phyloP scores from a whole-genome alignment of 495 filamentous ascomycete genomes.

The Copromyces sp. region DNA sequence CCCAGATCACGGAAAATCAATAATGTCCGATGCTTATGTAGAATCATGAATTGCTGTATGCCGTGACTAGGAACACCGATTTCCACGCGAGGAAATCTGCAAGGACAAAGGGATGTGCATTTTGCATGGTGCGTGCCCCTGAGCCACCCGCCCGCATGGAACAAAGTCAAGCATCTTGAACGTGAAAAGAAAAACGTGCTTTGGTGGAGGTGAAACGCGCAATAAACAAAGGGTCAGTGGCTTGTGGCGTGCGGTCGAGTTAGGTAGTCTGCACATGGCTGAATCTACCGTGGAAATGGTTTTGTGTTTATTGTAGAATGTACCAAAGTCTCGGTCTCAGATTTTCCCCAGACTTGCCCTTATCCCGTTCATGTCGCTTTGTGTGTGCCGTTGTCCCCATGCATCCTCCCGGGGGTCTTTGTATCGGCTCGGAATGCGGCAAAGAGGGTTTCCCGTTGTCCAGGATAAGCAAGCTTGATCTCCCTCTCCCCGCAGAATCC shows the following conservation, averaged over 20 bases:
- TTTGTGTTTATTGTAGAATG: not conserved
- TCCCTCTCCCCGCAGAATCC: constrained; percentile 15
- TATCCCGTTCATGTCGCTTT: not conserved
- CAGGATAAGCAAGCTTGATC: constrained; percentile 23
- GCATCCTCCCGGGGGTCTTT: not conserved
- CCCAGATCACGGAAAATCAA: not conserved
- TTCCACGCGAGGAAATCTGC: not conserved
- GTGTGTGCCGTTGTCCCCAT: not conserved
- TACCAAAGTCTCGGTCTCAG: not conserved
- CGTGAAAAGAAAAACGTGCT: not conserved
- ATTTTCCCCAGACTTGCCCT: not conserved
- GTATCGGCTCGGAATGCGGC: constrained; percentile 10
- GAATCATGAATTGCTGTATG: not conserved
- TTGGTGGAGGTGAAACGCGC: not conserved
- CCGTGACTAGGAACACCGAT: not conserved
- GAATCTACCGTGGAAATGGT: not conserved
- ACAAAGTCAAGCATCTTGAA: not conserved
- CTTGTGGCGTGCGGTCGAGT: not conserved
- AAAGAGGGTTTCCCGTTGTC: constrained; percentile 14
- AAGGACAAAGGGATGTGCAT: not conserved
- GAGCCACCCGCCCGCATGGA: not conserved
- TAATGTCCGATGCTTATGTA: not conserved
- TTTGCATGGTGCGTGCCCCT: not conserved
- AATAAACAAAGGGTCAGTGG: not conserved
- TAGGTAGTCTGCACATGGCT: not conserved